These are phyloP conservation scores for Endoconidiophora laricicola DNA, from an alignment of 2,329 filamentous ascomycete species.

Conservation along the genomic window DNA sequence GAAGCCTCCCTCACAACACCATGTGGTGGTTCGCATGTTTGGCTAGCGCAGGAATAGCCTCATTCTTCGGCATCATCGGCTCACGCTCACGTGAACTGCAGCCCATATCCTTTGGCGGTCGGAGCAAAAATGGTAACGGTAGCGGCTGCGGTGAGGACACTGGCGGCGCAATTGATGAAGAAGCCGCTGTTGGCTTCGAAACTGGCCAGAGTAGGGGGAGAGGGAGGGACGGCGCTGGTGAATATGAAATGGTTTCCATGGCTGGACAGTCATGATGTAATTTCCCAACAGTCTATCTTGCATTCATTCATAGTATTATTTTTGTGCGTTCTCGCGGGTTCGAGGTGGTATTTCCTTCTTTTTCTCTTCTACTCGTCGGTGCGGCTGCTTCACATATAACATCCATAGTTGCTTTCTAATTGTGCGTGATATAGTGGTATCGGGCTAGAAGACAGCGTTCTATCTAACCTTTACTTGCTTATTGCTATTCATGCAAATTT, in stretches of 20 bases:
- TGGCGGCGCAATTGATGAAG: slow-evolving; percentile 23
- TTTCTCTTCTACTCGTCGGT: background rate
- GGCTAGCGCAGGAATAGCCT: slow-evolving; percentile 27
- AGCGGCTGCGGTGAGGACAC: slow-evolving; percentile 14
- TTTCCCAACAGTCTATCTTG: background rate
- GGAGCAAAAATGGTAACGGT: slow-evolving; percentile 18
- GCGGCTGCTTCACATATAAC: no score
- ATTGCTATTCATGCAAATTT: background rate
- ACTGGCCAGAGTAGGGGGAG: slow-evolving; percentile 35
- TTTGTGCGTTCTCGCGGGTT: slow-evolving; percentile 5
- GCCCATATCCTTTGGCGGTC: slow-evolving; percentile 73
- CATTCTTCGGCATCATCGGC: slow-evolving; percentile 66
- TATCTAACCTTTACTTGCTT: background rate
- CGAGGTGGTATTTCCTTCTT: background rate
- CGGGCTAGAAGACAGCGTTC: background rate
- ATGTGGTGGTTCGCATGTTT: slow-evolving; percentile 68
- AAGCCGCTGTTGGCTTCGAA: slow-evolving; percentile 28
- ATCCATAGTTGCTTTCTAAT: background rate
- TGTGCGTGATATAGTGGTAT: background rate
- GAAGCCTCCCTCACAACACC: slow-evolving; percentile 54
- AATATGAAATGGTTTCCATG: slow-evolving; percentile 50
- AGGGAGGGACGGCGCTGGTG: slow-evolving; percentile 36
- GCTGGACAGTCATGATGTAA: slow-evolving; percentile 17
- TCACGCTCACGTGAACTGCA: slow-evolving; percentile 80
- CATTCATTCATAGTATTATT: background rate